Evolutionary conservation across 129 eudicot species (phyloP).

Genomic region (Flaveria linearis): DNA sequence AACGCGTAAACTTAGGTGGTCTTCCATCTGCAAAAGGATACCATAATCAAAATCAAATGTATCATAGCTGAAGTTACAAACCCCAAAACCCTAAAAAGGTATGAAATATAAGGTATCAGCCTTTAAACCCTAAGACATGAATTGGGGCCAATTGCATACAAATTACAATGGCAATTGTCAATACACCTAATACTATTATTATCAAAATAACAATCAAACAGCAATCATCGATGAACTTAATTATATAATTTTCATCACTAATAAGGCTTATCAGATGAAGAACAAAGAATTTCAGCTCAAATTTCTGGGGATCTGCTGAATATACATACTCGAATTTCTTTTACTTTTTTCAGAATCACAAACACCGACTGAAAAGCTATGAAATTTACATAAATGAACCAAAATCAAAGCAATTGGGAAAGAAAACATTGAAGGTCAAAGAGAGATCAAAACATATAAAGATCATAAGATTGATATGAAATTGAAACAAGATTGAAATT

Average conservation of each 20-base stretch:
- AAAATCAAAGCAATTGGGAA: conserved; percentile 23
- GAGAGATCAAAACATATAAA: conserved; percentile 9
- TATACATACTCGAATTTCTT: background rate
- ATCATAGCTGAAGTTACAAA: background rate
- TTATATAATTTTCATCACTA: background rate
- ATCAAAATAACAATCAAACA: background rate
- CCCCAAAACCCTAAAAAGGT: background rate
- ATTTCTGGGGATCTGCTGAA: no score
- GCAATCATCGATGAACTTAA: background rate
- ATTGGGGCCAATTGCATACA: background rate
- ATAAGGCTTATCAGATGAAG: background rate
- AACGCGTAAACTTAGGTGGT: conserved; percentile 55
- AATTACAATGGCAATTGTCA: background rate
- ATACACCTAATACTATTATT: background rate
- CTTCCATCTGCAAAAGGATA: conserved; percentile 53
- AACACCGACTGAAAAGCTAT: background rate
- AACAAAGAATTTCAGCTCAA: background rate
- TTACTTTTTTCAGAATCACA: conserved; percentile 12
- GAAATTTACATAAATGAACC: conserved; percentile 1
- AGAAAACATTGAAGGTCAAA: background rate
- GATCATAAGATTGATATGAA: background rate
- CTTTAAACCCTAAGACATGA: conserved; percentile 18
- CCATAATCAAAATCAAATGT: conserved; percentile 21
- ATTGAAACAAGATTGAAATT: conserved; percentile 10
- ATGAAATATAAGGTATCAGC: background rate